A percentile compares a stretch with the other conserved stretches of the same genome.
These are phyloP conservation scores for Penicillium mononematosum DNA, from an alignment of 495 filamentous ascomycete species.

Conservation along the genomic window DNA sequence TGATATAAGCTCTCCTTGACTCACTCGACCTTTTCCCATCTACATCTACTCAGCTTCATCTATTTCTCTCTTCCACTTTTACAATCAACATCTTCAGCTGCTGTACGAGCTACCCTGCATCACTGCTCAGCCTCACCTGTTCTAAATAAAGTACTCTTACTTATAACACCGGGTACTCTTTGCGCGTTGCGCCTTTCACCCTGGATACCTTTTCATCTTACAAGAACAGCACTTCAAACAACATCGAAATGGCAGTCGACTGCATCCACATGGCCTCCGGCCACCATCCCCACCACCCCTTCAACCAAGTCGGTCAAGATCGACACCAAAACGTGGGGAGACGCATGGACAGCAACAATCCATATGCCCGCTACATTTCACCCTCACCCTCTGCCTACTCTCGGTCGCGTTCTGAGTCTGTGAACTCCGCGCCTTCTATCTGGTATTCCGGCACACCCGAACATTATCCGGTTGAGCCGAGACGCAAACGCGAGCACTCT, in stretches of 20 bases:
- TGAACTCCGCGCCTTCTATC: constrained; percentile 24
- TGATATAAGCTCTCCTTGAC: background rate
- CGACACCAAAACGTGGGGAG: constrained; percentile 10
- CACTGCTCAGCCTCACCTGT: constrained; percentile 12
- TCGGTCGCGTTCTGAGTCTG: constrained; percentile 31
- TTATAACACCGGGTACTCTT: constrained; percentile 16
- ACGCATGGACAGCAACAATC: constrained; percentile 36
- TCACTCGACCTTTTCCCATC: background rate
- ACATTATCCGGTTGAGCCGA: constrained; percentile 35
- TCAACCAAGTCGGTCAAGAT: constrained; percentile 16
- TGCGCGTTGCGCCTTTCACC: background rate
- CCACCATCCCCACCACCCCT: constrained; percentile 30
- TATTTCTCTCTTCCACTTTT: background rate
- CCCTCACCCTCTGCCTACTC: constrained; percentile 29
- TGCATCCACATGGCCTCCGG: constrained; percentile 27
- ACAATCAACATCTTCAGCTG: constrained; percentile 1
- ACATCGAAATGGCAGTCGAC: constrained; percentile 17
- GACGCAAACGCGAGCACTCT: constrained; percentile 21
- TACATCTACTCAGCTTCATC: constrained; percentile 7
- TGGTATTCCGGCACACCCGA: constrained; percentile 34
- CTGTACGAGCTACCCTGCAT: constrained; percentile 19
- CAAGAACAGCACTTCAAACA: background rate
- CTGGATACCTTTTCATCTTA: background rate
- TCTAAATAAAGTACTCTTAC: constrained; percentile 9
- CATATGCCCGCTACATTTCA: constrained; percentile 39